Evolutionary conservation across 306 rosid genomes (phyloP), one percentile per base, ranked within the genome.

Genomic region (Lathyrus aphaca): DNA sequence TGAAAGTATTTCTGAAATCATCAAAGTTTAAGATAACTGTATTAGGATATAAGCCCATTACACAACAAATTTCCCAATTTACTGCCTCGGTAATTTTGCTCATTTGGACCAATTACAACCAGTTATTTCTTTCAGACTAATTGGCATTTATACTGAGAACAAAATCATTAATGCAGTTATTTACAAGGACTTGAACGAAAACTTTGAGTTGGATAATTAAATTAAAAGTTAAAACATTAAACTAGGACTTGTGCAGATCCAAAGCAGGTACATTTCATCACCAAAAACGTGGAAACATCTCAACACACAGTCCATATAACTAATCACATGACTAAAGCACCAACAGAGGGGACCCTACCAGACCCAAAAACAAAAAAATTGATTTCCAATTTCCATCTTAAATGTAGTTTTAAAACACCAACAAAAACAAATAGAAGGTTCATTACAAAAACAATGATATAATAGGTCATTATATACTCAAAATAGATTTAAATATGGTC

Each of bases 241-340:
- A 4, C 46, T 17, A 54, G 40, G 58, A 25, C 38, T 64, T 15
- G 39, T 63, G 35, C 23, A 64, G 19, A 64, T 53, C 50, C 56
- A 62, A 13, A 50, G 6, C 46, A 10, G 11, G 46, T 17, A 63
- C 16, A 73, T 25, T 40, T 54, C 39, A 50, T 16, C 8, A 51
- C 23, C 10, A 10, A 63, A 27, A 63, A 40, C 29, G 51, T 25
- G 32, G 35, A 19, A 73, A 40, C 37, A 51, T 49, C 45, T 12
- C 30, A 25, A 56, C 23, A 43, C 39, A 74, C 50, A 56, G 6
- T 43, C 66, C 59, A 29, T 8, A 23, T 12, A 55, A 43, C 10
- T 73, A 63, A 39, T 39, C 37, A 45, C 68, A 64, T 44, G 40
- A 45, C 32, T 55, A 21, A 49, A 74, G 38, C 27, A 74, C 65